Evolutionary conservation across 75 land plant species (phyloP), one percentile per base, ranked within the genome.

Genomic region (Isoetes taiwanensis): DNA sequence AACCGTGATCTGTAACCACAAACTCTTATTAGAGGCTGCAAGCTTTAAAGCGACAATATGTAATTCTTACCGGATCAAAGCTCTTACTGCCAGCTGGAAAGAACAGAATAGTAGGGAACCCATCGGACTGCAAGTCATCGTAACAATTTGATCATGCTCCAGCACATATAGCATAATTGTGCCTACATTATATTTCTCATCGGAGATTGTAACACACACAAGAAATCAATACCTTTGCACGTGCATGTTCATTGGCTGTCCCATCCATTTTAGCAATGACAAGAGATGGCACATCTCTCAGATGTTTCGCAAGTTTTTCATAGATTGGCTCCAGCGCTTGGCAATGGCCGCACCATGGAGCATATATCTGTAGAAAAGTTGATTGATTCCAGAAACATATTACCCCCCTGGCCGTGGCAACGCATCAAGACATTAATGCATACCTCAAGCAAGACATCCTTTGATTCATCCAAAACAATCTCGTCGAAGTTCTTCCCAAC

Each of bases 341-440:
- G 63, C 97, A 91, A 65, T 91, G 95, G 12, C 89, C 90, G 65
- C 97, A 90, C 95, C 95, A 80, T 23, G 97, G 97, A 25, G 97
- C 95, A 71, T 87, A 91, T 10, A 91, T 68, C 97, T 91, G 63
- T 28, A 17, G 39, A 37, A 37, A 37, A 9, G 12, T 37, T 37
- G 39, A 37, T 37, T 10, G 39, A 14, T 37, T 10, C 39, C 14
- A 9, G 14, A 14, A 37, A 9, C 14, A 16, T 42, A 23, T 5
- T 24, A 8, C 2, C n/a, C 12, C 19, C n/a, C 23, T 23, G 35
- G 23, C 0, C 26, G 34, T 59, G 57, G 53, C 5, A 50, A 2
- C 2, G 30, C 25, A 10, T 10, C 39, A 37, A 37, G 14, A 14
- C 39, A 10, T 37, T 37, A 10, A 37, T 25, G 32, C 1, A 30